Percentiles rank a stretch among this genome's conserved stretches.
Evolutionary conservation across 257 asterid species (phyloP).

Genomic region (Ballota nigra): DNA sequence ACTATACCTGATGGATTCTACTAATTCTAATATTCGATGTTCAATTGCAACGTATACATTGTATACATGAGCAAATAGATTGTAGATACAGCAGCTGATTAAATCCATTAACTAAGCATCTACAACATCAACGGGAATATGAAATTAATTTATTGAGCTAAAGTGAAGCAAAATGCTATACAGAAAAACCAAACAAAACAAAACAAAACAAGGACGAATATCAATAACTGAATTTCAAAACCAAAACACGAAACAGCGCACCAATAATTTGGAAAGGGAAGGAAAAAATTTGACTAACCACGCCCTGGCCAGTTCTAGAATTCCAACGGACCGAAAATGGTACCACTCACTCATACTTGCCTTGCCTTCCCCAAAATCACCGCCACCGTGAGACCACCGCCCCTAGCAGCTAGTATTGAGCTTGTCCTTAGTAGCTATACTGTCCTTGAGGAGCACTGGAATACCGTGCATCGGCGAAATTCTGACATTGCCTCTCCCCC

Average conservation of each 20-base stretch:
- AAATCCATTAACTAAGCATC: not conserved
- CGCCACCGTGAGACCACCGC: conserved; percentile 55
- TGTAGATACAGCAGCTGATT: not conserved
- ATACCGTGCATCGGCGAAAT: conserved; percentile 48
- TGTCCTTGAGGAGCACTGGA: conserved; percentile 78
- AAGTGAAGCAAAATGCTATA: not conserved
- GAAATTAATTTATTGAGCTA: not conserved
- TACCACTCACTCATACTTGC: conserved; percentile 79
- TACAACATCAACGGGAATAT: not conserved
- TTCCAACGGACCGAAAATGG: conserved; percentile 35
- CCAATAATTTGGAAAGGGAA: not conserved
- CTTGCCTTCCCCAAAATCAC: conserved; percentile 75
- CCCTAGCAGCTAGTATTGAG: conserved; percentile 61
- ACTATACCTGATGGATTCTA: not conserved
- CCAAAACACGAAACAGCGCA: not conserved
- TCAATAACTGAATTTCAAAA: not conserved
- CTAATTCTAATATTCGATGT: not conserved
- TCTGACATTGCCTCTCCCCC: conserved; percentile 1
- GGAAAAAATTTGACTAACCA: conserved; percentile 42
- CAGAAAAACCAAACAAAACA: not conserved
- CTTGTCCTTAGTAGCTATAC: conserved; percentile 56
- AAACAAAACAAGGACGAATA: not conserved
- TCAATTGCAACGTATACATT: not conserved
- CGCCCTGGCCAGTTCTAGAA: conserved; percentile 60
- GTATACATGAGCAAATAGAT: not conserved